Evolutionary conservation across 306 rosid genomes (phyloP).

Genomic region (Casuarina cunninghamiana): DNA sequence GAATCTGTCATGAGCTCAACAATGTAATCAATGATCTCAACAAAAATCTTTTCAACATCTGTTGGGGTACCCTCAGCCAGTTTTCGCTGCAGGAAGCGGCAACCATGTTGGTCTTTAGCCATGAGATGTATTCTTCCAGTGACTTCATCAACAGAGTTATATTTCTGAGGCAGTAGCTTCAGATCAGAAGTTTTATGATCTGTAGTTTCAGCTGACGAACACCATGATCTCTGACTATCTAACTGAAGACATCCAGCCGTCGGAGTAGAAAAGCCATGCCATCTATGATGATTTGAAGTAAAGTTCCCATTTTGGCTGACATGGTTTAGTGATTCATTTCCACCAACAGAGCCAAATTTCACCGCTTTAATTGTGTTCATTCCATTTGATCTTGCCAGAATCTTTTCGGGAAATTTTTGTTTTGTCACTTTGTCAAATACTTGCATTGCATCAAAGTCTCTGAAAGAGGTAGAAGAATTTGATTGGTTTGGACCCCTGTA

Average conservation of each 20-base stretch:
- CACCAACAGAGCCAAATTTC: conserved; percentile 35
- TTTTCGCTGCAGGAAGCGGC: conserved; percentile 59
- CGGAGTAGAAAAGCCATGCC: conserved; percentile 23
- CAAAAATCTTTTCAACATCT: conserved; percentile 44
- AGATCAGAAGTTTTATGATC: conserved; percentile 25
- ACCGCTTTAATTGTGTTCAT: conserved; percentile 27
- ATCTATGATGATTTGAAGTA: conserved; percentile 26
- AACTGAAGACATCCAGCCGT: conserved; percentile 14
- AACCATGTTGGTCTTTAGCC: conserved; percentile 66
- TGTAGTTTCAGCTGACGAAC: conserved; percentile 10
- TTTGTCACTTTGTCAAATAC: conserved; percentile 31
- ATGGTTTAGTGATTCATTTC: conserved; percentile 33
- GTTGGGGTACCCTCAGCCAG: conserved; percentile 39
- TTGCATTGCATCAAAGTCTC: conserved; percentile 26
- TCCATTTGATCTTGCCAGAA: conserved; percentile 35
- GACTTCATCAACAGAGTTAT: conserved; percentile 46
- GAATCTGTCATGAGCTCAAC: conserved; percentile 65
- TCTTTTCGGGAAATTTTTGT: conserved; percentile 39
- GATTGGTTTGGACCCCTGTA: conserved; percentile 30
- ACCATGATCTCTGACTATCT: conserved; percentile 29
- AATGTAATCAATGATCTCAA: conserved; percentile 45
- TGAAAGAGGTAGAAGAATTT: conserved; percentile 28
- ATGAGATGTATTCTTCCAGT: conserved; percentile 43
- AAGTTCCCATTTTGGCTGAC: conserved; percentile 31
- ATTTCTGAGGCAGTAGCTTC: conserved; percentile 38